Conservation (phyloP, 345 rosid genomes). For the Salix dunnii region DNA sequence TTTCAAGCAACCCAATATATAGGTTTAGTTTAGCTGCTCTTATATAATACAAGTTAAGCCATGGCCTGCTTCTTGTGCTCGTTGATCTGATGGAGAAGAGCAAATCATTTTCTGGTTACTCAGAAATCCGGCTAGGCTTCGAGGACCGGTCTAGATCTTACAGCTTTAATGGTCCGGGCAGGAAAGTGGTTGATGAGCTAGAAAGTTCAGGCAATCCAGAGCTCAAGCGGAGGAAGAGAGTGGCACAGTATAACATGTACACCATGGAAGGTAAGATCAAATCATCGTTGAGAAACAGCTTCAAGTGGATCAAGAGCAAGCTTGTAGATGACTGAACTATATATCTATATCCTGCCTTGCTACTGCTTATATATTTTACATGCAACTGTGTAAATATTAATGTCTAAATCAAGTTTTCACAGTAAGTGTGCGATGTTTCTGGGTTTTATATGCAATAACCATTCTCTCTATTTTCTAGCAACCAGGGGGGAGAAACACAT, state of each 20-base stretch:
- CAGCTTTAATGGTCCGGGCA: conserved; percentile 49
- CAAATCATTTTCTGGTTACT: conserved; percentile 45
- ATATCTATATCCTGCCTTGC: neutral
- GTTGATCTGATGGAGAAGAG: conserved; percentile 50
- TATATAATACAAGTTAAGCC: neutral
- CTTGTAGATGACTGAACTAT: conserved; percentile 18
- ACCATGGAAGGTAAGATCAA: conserved; percentile 55
- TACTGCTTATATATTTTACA: neutral
- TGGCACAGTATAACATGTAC: conserved; percentile 56
- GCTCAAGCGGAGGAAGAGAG: conserved; percentile 53
- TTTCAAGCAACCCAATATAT: neutral
- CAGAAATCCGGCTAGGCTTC: conserved; percentile 27
- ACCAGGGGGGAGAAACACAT: no score
- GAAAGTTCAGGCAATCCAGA: conserved; percentile 42
- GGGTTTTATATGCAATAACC: neutral
- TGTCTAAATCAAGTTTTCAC: neutral
- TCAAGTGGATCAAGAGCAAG: conserved; percentile 71
- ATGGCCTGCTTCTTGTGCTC: neutral
- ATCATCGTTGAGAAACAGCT: conserved; percentile 48
- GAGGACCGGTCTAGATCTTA: conserved; percentile 47
- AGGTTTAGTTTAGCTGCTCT: neutral
- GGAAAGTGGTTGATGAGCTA: conserved; percentile 2
- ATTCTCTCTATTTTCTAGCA: neutral
- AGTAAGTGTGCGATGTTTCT: no score
- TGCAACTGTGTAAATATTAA: neutral